Conservation (phyloP, 345 rosid species). For the Citrus maxima region DNA sequence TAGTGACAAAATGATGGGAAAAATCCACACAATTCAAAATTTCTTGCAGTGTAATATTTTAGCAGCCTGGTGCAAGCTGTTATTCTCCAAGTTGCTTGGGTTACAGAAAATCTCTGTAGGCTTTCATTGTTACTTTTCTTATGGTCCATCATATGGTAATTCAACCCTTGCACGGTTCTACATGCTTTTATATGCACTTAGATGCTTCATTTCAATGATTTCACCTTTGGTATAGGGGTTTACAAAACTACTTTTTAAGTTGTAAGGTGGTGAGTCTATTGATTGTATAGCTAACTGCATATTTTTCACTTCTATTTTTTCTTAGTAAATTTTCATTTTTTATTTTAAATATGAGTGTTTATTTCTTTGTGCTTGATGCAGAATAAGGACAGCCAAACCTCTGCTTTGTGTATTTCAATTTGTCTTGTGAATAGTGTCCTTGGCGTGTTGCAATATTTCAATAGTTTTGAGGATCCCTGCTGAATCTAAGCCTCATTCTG, state of each 20-base stretch:
- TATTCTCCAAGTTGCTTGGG: neutral
- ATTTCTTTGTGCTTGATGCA: conserved; percentile 1
- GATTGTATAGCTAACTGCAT: neutral
- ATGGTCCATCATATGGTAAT: neutral
- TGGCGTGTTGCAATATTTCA: neutral
- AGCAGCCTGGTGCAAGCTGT: neutral
- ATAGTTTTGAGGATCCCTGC: neutral
- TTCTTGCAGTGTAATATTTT: neutral
- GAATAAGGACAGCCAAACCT: neutral
- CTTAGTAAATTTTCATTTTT: neutral
- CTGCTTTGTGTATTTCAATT: neutral
- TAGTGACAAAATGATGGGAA: neutral
- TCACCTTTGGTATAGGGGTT: neutral
- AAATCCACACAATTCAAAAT: neutral
- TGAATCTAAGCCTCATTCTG: neutral
- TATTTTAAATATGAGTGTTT: neutral
- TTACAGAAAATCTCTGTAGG: neutral
- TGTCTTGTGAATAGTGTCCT: neutral
- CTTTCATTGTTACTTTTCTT: neutral
- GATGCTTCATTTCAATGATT: neutral
- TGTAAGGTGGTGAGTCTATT: neutral
- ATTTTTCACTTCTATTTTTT: neutral
- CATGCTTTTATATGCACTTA: neutral
- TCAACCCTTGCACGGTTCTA: neutral
- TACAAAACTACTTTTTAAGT: neutral